These are phyloP conservation scores for Sphagnurus paluster DNA, from an alignment of 1,284 basidiomycete species.

Conservation along the genomic window DNA sequence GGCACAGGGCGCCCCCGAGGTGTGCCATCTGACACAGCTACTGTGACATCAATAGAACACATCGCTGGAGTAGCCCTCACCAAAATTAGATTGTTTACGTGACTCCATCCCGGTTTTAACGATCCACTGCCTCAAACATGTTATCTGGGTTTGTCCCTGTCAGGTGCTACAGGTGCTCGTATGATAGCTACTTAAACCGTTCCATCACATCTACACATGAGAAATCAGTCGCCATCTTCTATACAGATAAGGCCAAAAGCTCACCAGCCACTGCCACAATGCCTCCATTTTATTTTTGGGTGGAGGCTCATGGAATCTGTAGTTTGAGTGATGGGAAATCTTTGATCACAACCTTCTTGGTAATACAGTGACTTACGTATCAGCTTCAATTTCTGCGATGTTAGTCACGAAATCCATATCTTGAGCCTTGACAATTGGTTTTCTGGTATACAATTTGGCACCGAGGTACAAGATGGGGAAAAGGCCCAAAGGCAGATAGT, in stretches of 20 bases:
- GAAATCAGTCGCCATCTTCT: too few species aligned
- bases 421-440: slow-evolving; percentile 43
- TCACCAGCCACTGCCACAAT: slow-evolving; percentile 74
- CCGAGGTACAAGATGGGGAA: slow-evolving; percentile 8
- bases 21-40: too few species aligned
- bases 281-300: slow-evolving; percentile 66
- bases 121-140: too few species aligned
- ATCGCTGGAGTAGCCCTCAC: neutral
- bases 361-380: slow-evolving; percentile 46
- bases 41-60: too few species aligned
- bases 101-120: too few species aligned
- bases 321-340: slow-evolving; percentile 4
- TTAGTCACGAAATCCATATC: slow-evolving; percentile 83
- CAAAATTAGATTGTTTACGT: neutral
- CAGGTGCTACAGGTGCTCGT: neutral
- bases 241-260: slow-evolving; percentile 24
- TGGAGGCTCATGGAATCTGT: slow-evolving; percentile 63
- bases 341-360: neutral
- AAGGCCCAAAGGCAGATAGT: slow-evolving; percentile 17
- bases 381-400: slow-evolving; percentile 72
- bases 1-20: too few species aligned
- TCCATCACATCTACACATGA: neutral
- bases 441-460: slow-evolving; percentile 25
- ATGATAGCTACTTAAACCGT: neutral
- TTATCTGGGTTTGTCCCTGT: too few species aligned